Evolutionary conservation across 495 filamentous ascomycete genomes (phyloP), one percentile per base, ranked within the genome.

Genomic region (Aspergillus sclerotiicarbonarius): DNA sequence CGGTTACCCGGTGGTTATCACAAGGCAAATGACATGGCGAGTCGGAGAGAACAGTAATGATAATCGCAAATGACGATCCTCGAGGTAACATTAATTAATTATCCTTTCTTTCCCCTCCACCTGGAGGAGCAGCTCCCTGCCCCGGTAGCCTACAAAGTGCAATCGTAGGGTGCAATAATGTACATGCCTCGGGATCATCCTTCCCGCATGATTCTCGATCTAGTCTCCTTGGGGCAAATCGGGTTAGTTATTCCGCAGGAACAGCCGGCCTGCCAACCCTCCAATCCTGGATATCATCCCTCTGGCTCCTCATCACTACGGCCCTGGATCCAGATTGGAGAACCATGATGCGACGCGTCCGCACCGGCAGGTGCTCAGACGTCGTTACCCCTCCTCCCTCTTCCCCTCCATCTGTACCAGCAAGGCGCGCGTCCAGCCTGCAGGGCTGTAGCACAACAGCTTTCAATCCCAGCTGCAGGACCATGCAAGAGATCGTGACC

Each of bases 141-240:
- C 8, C 33, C 13, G 33, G 8, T 13, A 7, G 33, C 8, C 37
- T 41, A n/a, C n/a, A n/a, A n/a, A n/a, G n/a, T n/a, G 37, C n/a
- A 41, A n/a, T 25, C 5, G 25, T 15, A 30, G 20, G 20, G 46
- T 3, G 46, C 13, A 29, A 32, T 6, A 29, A 32, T 6, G 21
- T 32, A 16, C 47, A 50, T 58, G 30, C 56, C 50, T 58, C 56
- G 49, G 49, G 49, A 53, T 58, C 56, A 35, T 53, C 56, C 43
- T 37, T 47, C 37, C 49, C 49, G 49, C 49, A 53, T 53, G 47
- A 44, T 52, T 20, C 49, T 7, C 46, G 46, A 43, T 52, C 39
- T 45, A 20, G 25, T 54, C 53, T 54, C 25, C 39, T 44, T 32
- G 53, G 41, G 47, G 47, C 31, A 29, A 50, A 50, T 50, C 47